Base-by-base conservation (phyloP, 148 eudicot genomes). In the Camellia lanceoleosa region DNA sequence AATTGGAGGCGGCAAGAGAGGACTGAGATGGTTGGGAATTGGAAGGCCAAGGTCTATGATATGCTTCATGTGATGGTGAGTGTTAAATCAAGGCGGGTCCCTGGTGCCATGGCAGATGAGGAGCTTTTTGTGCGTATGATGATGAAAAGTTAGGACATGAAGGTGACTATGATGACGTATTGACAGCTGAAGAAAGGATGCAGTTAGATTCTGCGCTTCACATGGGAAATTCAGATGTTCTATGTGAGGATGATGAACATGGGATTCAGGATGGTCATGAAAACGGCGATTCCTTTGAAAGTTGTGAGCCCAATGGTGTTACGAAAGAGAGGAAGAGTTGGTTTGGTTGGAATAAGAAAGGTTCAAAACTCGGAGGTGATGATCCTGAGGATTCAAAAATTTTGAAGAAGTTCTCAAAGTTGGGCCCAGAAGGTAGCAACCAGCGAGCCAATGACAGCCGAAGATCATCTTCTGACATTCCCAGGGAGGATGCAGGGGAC, bases 1-100 rank as follows among this genome's bases (percentile, higher is more conserved):
- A 95, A 93, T 71, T 95, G 98, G 98, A 90, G 98, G 80, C 85
- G 98, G 59, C 98, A 95, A 60, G 97, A 95, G 84, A 89, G 91
- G 85, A 90, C 91, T 0, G 98, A 95, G 81, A 85, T 87, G 89
- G 92, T 95, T 79, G 98, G 98, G 2, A 79, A 88, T 69, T 95
- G 98, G 98, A 95, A 93, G 80, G 93, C 94, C 13, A 95, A 91
- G 84, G 92, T 95, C 75, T 95, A 89, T 83, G 98, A 95, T 80
- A 95, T 95, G 95, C 94, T 88, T 82, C 88, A 95, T 82, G 97
- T 95, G 46, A 85, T 88, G 94, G 97, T 95, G 74, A 93, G 98
- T 64, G 97, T 95, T 76, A 93, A 90, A 78, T 95, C 98, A 15
- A 89, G 98, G 87, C 88, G 93, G 80, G 97, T 94, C 70, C 95